Base-by-base conservation (phyloP, 2,329 filamentous ascomycete genomes). In the Penicillium italicum region DNA sequence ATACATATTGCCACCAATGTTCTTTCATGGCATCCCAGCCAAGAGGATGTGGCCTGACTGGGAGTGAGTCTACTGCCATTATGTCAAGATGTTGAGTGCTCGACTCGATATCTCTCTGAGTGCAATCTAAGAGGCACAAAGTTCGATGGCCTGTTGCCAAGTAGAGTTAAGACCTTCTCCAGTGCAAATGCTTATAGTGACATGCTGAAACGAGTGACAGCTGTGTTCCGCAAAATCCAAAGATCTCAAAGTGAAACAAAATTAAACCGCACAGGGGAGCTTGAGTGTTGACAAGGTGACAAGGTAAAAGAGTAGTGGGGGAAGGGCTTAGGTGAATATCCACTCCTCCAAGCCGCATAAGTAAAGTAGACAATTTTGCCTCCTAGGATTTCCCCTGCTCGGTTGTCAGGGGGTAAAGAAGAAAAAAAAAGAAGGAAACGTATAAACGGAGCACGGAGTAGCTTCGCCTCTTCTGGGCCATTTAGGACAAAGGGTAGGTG, bases 1-100 rank as follows among this genome's bases (percentile, higher is more conserved):
- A 57, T 64, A 77, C 75, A 67, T 69, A 72, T 57, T 76, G 73
- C 75, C 75, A 77, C 75, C 74, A 77, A 56, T 74, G 61, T 7
- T 62, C 50, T 49, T 63, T 72, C 70, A 76, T 73, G 12, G 60
- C 46, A 43, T 62, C 52, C 72, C 74, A 75, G 48, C 68, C 68
- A n/a, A 74, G 57, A 41, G 69, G 59, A 20, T 60, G 55, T 41
- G 53, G 34, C 53, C 8, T 45, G 26, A 69, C 65, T 12, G 63
- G 31, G 28, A 72, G 64, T 28, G 18, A 18, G 0, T 51, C 22
- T 47, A 72, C 71, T 47, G 65, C 36, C 70, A 73, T 54, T 22
- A 36, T 72, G 18, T 28, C 45, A 50, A 44, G 18, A 22, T 28
- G 24, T 44, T n/a, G 26, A 40, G 50, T 49, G n/a, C 30, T 48